phyloP scores from a whole-genome alignment of 2,329 filamentous ascomycete genomes.

The Chaetomium olivaceum region DNA sequence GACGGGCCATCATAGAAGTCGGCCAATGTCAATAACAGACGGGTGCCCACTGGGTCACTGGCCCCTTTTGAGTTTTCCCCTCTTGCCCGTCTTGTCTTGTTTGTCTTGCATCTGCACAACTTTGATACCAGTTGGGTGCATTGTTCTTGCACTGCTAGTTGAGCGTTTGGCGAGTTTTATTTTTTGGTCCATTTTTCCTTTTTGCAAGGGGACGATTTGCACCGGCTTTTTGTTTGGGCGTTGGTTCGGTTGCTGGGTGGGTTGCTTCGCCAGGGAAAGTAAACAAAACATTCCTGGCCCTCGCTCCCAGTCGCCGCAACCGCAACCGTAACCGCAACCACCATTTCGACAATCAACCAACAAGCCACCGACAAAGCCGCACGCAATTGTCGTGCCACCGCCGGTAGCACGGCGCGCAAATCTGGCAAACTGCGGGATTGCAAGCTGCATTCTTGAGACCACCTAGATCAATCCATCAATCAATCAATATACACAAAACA shows the following conservation, averaged over 20 bases:
- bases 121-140: background rate
- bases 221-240: background rate
- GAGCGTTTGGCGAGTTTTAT: background rate
- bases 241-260: background rate
- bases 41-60: background rate
- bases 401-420: background rate
- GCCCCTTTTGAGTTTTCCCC: background rate
- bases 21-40: constrained; percentile 17
- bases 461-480: background rate
- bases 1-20: constrained; percentile 8
- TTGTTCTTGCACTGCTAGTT: background rate
- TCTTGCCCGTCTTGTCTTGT: background rate
- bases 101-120: constrained; percentile 2
- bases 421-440: background rate
- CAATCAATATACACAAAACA: background rate
- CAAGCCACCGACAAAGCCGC: background rate
- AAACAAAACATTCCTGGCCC: background rate
- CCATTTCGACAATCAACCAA: background rate
- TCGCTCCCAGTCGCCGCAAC: background rate
- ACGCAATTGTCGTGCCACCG: background rate
- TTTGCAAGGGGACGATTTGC: background rate
- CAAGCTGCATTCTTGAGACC: background rate
- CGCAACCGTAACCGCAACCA: background rate
- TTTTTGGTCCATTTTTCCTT: background rate
- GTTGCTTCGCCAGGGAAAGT: background rate